Evolutionary conservation across 306 rosid species (phyloP), one percentile per base, ranked within the genome.

Genomic region (Corylus avellana): DNA sequence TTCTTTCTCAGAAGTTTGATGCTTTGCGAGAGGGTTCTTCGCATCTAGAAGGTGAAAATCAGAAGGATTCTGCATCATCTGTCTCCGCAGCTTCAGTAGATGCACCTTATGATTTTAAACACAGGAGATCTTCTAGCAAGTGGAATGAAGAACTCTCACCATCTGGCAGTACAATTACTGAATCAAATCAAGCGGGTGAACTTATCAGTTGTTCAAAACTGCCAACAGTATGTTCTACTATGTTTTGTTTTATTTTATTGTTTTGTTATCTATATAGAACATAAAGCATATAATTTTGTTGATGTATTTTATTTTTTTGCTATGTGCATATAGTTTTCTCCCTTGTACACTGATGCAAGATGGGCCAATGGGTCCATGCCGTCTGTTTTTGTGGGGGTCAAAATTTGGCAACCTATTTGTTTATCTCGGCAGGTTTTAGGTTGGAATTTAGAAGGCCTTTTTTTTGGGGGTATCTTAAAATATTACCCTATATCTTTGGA

Each of bases 121-220:
- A 94, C 80, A 89, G 81, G 86, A 90, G 97, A 87, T 91, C 97
- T 61, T 86, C 92, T 77, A 89, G 94, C 87, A 90, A 87, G 78
- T 87, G 97, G 96, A 96, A 87, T 55, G 99, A 89, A 57, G 99
- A 96, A 84, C 83, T 86, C 76, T 90, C 97, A 77, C 88, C 91
- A 25, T 79, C 91, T 83, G 88, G 93, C 84, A 87, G 98, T 82
- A 75, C 87, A 76, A 79, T 93, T 74, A 89, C 96, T 64, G 99
- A 92, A 81, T 88, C 98, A 86, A 91, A 91, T 72, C 93, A 84
- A 77, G 96, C 90, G 47, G 92, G 98, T 81, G 98, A 95, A 84
- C 87, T 93, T 78, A 83, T 90, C 78, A 82, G 89, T 78, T 88
- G 94, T 83, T 84, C 93, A 22, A 91, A 91, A 81, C 53, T 89